Evolutionary conservation across 257 asterid species (phyloP).

Genomic region (Plantago elongata): DNA sequence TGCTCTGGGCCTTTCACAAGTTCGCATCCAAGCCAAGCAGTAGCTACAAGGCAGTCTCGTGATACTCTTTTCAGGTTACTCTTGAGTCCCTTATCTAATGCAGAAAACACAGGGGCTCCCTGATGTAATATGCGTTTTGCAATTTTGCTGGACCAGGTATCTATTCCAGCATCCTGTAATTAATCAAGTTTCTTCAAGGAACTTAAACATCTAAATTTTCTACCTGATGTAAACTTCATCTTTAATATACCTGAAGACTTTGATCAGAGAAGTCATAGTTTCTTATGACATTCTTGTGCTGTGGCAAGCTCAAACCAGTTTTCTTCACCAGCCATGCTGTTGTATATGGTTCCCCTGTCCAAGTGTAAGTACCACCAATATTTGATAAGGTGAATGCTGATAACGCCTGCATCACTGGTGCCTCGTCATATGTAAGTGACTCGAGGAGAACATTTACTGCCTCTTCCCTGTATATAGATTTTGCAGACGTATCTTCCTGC

Average conservation of each 20-base stretch:
- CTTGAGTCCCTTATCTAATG: constrained; percentile 65
- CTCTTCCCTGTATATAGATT: constrained; percentile 46
- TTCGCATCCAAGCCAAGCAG: constrained; percentile 87
- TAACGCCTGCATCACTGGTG: constrained; percentile 37
- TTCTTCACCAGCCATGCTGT: constrained; percentile 70
- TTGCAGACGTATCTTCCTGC: constrained; percentile 63
- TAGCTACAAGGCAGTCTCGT: constrained; percentile 57
- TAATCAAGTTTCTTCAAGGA: constrained; percentile 8
- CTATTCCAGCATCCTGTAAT: constrained; percentile 59
- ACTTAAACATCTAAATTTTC: not conserved
- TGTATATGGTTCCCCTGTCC: constrained; percentile 87
- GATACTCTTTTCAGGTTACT: constrained; percentile 60
- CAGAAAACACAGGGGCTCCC: constrained; percentile 54
- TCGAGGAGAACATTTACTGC: constrained; percentile 54
- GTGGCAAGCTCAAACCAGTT: constrained; percentile 54
- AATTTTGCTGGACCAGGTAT: constrained; percentile 69
- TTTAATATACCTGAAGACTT: constrained; percentile 48
- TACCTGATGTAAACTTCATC: not conserved
- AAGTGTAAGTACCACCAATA: constrained; percentile 83
- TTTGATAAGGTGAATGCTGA: constrained; percentile 69
- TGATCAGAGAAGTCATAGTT: constrained; percentile 61
- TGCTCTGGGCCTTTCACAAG: constrained; percentile 64
- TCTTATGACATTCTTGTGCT: constrained; percentile 67
- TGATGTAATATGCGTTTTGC: constrained; percentile 46
- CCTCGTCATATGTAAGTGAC: constrained; percentile 48